These are phyloP conservation scores for Ajuga chamaepitys DNA, from an alignment of 257 asterid species.

Conservation along the genomic window DNA sequence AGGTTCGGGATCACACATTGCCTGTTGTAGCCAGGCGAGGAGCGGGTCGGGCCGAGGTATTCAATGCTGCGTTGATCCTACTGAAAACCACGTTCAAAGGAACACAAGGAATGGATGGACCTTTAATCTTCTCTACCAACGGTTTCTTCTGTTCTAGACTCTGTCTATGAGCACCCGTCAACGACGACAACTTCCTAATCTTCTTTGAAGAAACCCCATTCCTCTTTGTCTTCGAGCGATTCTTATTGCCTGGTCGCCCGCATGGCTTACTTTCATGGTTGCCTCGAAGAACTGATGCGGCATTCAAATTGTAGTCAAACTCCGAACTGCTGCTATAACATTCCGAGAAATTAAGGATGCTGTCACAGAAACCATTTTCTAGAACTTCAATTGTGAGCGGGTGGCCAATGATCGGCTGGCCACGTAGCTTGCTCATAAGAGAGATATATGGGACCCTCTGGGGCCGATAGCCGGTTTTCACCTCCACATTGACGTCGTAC, in stretches of 20 bases:
- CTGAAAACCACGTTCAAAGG: slow-evolving; percentile 71
- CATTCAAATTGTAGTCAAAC: slow-evolving; percentile 20
- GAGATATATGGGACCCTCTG: slow-evolving; percentile 75
- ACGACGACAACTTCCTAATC: slow-evolving; percentile 68
- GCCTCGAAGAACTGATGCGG: slow-evolving; percentile 11
- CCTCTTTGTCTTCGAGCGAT: slow-evolving; percentile 25
- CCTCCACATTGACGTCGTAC: slow-evolving; percentile 60
- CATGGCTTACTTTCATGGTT: slow-evolving; percentile 16
- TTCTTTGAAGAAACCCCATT: slow-evolving; percentile 47
- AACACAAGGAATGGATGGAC: slow-evolving; percentile 69
- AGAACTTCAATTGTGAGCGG: slow-evolving; percentile 59
- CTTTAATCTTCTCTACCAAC: slow-evolving; percentile 37
- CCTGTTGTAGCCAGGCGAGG: slow-evolving; percentile 21
- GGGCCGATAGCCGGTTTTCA: slow-evolving; percentile 46
- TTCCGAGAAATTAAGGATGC: slow-evolving; percentile 24
- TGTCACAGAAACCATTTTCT: slow-evolving; percentile 47
- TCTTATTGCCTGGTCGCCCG: slow-evolving; percentile 22
- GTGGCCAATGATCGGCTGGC: slow-evolving; percentile 72
- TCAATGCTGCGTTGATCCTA: slow-evolving; percentile 48
- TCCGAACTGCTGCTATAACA: slow-evolving; percentile 55
- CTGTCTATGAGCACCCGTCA: slow-evolving; percentile 35
- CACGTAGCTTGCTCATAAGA: slow-evolving; percentile 60
- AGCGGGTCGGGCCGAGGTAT: slow-evolving; percentile 29
- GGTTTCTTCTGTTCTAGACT: slow-evolving; percentile 35
- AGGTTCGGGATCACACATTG: slow-evolving; percentile 18